A percentile compares a stretch with the other conserved stretches of the same genome.
phyloP scores from a whole-genome alignment of 306 rosid genomes.

The Malus asiatica region DNA sequence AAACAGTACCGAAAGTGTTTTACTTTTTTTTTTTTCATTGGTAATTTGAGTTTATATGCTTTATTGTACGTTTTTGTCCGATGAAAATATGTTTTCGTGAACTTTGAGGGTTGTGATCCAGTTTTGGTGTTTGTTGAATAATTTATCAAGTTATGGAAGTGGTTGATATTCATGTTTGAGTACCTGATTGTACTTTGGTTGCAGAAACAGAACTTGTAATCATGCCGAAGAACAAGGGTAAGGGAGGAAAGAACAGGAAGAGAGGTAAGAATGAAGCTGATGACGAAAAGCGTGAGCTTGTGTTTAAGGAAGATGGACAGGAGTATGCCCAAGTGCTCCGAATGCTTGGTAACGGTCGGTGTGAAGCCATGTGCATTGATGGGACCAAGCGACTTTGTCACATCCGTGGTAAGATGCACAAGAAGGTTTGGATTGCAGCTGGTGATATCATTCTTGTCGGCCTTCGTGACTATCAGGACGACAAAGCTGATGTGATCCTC shows the following conservation, averaged over 20 bases:
- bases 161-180: background rate
- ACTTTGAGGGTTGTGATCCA: background rate
- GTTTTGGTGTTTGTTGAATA: background rate
- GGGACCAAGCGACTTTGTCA: constrained; percentile 36
- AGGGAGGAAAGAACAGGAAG: constrained; percentile 47
- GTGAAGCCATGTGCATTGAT: constrained; percentile 42
- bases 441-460: constrained; percentile 42
- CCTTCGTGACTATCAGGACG: constrained; percentile 45
- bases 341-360: constrained; percentile 39
- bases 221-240: constrained; percentile 54
- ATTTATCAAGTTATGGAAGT: background rate
- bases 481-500: constrained; percentile 46
- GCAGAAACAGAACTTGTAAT: constrained; percentile 1
- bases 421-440: constrained; percentile 52
- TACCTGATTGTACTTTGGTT: background rate
- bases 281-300: constrained; percentile 45
- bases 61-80: background rate
- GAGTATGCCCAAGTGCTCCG: constrained; percentile 44
- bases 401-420: constrained; percentile 43
- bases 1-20: too few relatives aligned
- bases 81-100: background rate
- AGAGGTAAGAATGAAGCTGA: constrained; percentile 49
- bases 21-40: background rate
- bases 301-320: constrained; percentile 44
- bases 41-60: background rate